These are phyloP conservation scores for Entomortierella beljakovae DNA, from an alignment of 192 early-diverging fungal species.

Conservation along the genomic window DNA sequence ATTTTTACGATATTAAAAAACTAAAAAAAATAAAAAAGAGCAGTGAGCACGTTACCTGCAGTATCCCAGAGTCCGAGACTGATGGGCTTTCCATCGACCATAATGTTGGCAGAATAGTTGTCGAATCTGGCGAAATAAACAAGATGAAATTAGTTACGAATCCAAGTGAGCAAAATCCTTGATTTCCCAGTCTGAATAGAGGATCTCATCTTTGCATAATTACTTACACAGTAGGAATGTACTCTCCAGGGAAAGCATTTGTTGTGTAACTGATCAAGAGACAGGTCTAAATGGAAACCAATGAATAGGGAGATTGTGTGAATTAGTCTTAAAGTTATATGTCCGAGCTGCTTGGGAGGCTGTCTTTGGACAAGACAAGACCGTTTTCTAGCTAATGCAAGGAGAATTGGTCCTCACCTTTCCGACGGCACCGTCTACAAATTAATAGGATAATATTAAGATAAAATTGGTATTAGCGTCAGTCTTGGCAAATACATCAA, in stretches of 20 bases:
- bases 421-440: conserved; percentile 46
- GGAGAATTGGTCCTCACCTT: conserved; percentile 7
- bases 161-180: not conserved
- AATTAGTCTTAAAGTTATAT: too few species aligned
- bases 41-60: conserved; percentile 67
- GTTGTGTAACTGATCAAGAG: conserved; percentile 98
- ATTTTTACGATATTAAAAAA: not conserved
- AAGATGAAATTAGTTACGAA: not conserved
- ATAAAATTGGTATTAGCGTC: too few species aligned
- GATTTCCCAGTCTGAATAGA: too few species aligned
- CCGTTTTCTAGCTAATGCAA: not conserved
- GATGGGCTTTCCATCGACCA: conserved; percentile 99
- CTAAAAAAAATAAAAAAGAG: not conserved
- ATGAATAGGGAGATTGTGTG: not conserved
- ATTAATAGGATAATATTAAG: not conserved
- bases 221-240: conserved; percentile 98
- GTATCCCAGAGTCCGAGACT: conserved; percentile 99
- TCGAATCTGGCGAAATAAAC: conserved; percentile 76
- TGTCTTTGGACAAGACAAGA: not conserved
- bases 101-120: conserved; percentile 99
- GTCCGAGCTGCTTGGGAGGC: too few species aligned
- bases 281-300: too few species aligned
- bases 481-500: too few species aligned
- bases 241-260: conserved; percentile 99
- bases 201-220: not conserved